Evolutionary conservation across 1,139 yeast genomes (phyloP), one percentile per base, ranked within the genome.

Genomic region (Scheffersomyces cryptocercus): DNA sequence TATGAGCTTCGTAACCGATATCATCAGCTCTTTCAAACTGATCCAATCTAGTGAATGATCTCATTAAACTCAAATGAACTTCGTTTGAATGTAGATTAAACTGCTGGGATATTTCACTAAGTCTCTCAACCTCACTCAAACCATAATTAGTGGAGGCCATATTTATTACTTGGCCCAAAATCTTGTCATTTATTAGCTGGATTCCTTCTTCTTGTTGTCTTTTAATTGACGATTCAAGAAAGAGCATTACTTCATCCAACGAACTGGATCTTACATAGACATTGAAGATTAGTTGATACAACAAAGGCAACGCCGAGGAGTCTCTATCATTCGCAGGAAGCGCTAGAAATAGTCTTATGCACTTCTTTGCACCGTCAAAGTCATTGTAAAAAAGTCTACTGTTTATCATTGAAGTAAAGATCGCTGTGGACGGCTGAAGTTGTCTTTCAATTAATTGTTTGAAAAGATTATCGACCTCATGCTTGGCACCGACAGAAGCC

Each of bases 401-500:
- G 35, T 67, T 65, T 48, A 87, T 73, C 34, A 86, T 55, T 0
- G 84, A 71, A 28, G 70, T 68, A 40, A 76, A 64, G 1, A 85
- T 73, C 4, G 68, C 59, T 12, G 75, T 67, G 5, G 72, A 70
- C 1, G 89, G 87, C 3, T 49, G 52, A 52, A 82, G 65, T 0
- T 74, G 70, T 45, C 85, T 68, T 44, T 68, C 63, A 11, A 68
- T 44, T 38, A 79, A 61, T 49, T 79, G 82, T 1, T 69, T 62
- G 63, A 73, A 81, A 13, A 88, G 67, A 41, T 68, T 65, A 34
- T 81, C 77, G 10, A 85, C 77, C 47, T 82, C 76, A 11, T 72
- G 72, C 3, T 65, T 58, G 28, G 84, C 81, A 0, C 89, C 89
- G 37, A 79, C 64, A 7, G 64, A 57, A 0, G 88, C 82, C 47